Evolutionary conservation across 2,329 filamentous ascomycete species (phyloP).

Genomic region (Alternaria viburni): DNA sequence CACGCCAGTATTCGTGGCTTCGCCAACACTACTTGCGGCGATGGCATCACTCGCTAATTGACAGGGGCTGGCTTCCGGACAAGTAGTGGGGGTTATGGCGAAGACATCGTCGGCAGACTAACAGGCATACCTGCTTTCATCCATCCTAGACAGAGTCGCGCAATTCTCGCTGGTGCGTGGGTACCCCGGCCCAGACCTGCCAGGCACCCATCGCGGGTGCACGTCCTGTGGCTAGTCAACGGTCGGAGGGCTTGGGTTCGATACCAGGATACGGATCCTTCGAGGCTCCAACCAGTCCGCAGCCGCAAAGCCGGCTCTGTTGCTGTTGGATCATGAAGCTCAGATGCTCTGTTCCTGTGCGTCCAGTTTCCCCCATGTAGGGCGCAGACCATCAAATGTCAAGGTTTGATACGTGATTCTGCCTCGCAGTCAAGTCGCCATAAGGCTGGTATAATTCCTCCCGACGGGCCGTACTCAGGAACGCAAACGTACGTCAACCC

Average conservation of each 20-base stretch:
- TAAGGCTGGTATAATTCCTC: constrained; percentile 42
- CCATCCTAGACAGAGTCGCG: constrained; percentile 24
- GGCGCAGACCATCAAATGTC: constrained; percentile 41
- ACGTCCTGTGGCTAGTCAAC: constrained; percentile 42
- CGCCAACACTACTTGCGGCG: constrained; percentile 15
- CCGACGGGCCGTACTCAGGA: constrained; percentile 29
- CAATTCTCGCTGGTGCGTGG: constrained; percentile 29
- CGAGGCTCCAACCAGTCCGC: constrained; percentile 47
- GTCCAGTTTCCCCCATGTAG: constrained; percentile 43
- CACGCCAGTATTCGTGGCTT: constrained; percentile 21
- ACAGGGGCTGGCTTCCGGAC: background rate
- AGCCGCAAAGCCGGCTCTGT: constrained; percentile 46
- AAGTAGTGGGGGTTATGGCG: background rate
- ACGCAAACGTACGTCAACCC: constrained; percentile 46
- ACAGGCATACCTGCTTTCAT: constrained; percentile 5
- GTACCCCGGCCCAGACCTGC: constrained; percentile 24
- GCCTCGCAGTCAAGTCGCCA: constrained; percentile 39
- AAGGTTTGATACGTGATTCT: constrained; percentile 38
- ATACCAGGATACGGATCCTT: constrained; percentile 44
- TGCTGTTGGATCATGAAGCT: constrained; percentile 36
- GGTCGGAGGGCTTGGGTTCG: constrained; percentile 45
- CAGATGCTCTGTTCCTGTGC: constrained; percentile 42
- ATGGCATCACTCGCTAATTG: constrained; percentile 13
- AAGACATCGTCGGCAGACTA: background rate
- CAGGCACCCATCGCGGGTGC: constrained; percentile 34